These are phyloP conservation scores for Xylaria cubensis DNA, from an alignment of 495 filamentous ascomycete species.

Conservation along the genomic window DNA sequence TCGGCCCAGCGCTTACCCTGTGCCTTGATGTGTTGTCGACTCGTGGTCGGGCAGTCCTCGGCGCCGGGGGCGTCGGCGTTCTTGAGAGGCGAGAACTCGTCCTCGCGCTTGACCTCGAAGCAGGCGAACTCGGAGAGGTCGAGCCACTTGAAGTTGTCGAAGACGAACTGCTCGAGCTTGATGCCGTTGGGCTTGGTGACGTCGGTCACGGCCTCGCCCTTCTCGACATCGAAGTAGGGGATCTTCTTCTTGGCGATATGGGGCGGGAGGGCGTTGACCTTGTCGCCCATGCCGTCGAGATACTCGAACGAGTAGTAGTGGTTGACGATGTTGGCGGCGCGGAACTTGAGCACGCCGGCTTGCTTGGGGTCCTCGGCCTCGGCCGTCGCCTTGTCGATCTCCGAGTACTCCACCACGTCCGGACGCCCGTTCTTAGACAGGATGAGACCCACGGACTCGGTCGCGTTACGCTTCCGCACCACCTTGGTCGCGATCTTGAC, in stretches of 20 bases:
- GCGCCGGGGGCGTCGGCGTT: conserved; percentile 84
- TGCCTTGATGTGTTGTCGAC: conserved; percentile 82
- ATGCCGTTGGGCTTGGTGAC: conserved; percentile 95
- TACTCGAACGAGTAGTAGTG: conserved; percentile 98
- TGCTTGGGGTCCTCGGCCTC: conserved; percentile 90
- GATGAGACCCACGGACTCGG: conserved; percentile 95
- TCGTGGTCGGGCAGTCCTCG: conserved; percentile 94
- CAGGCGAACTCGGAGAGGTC: conserved; percentile 88
- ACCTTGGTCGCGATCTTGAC: conserved; percentile 99
- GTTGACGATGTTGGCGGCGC: conserved; percentile 99
- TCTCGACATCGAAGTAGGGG: conserved; percentile 76
- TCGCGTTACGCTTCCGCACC: conserved; percentile 95
- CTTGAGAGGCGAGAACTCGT: conserved; percentile 98
- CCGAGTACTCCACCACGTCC: conserved; percentile 98
- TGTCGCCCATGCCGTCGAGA: conserved; percentile 86
- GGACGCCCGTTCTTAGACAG: conserved; percentile 93
- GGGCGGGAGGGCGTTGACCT: conserved; percentile 85
- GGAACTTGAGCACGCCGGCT: conserved; percentile 85
- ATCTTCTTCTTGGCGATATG: conserved; percentile 99
- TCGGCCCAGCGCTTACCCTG: conserved; percentile 88
- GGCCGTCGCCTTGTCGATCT: conserved; percentile 86
- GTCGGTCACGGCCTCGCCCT: conserved; percentile 75
- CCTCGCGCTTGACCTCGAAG: conserved; percentile 94
- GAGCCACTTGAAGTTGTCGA: conserved; percentile 95
- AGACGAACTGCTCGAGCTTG: conserved; percentile 99